Conservation (phyloP, 768 basidiomycete genomes). For the Auriculariales sp. region DNA sequence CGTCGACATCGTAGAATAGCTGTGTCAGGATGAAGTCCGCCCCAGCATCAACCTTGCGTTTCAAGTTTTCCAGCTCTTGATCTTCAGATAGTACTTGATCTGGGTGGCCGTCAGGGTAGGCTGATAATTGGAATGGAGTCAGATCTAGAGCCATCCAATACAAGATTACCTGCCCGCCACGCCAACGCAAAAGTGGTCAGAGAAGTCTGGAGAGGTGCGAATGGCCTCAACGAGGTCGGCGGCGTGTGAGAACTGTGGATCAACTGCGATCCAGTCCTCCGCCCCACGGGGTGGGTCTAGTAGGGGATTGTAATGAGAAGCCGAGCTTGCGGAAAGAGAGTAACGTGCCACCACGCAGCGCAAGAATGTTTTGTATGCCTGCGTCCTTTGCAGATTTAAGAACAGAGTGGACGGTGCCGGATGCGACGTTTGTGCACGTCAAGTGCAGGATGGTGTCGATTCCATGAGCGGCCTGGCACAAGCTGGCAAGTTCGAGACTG, state of each 20-base stretch:
- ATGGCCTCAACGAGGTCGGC: conserved; percentile 89
- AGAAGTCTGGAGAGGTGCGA: conserved; percentile 57
- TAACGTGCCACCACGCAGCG: conserved; percentile 71
- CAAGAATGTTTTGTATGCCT: conserved; percentile 81
- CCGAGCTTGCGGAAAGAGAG: background rate
- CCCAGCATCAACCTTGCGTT: conserved; percentile 83
- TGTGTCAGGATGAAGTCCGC: conserved; percentile 95
- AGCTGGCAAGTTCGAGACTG: conserved; percentile 71
- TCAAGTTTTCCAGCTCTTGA: conserved; percentile 51
- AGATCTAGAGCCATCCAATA: too few relatives aligned
- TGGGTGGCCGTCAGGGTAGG: conserved; percentile 82
- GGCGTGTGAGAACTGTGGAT: conserved; percentile 71
- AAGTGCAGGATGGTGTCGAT: conserved; percentile 86
- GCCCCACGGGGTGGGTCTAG: conserved; percentile 86
- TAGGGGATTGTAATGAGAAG: background rate
- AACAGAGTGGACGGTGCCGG: conserved; percentile 76
- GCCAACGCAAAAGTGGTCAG: conserved; percentile 81
- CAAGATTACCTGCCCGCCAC: conserved; percentile 64
- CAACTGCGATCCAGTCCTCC: conserved; percentile 83
- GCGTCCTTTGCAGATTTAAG: conserved; percentile 62
- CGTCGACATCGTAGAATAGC: conserved; percentile 90
- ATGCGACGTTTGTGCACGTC: conserved; percentile 94
- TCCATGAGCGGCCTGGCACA: conserved; percentile 57
- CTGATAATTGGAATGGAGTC: too few relatives aligned
- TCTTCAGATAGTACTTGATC: conserved; percentile 46